A percentile compares a stretch with the other conserved stretches of the same genome.
Evolutionary conservation across 140 eudicot species (phyloP).

Genomic region (Ambrosia hybrid): DNA sequence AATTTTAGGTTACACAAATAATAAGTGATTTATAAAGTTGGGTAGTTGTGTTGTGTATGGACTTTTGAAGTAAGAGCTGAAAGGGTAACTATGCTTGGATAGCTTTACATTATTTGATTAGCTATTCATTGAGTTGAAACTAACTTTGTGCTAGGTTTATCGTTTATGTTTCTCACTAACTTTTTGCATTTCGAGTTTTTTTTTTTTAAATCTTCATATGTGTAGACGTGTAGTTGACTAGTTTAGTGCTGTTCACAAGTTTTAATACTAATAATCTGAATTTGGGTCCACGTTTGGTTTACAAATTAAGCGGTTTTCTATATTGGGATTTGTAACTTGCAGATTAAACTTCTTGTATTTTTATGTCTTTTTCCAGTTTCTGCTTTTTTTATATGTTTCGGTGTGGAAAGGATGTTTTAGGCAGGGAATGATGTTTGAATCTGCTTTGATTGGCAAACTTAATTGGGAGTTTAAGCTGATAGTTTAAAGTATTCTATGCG

Average conservation of each 20-base stretch:
- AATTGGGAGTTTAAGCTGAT: not conserved
- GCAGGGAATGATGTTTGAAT: slow-evolving; percentile 8
- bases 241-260: not conserved
- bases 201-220: not conserved
- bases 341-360: not conserved
- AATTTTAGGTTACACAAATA: not conserved
- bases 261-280: not conserved
- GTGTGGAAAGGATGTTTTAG: not conserved
- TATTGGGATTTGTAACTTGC: slow-evolving; percentile 3
- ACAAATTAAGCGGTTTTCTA: not conserved
- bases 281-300: not conserved
- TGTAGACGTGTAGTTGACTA: not conserved
- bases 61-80: not conserved
- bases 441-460: not conserved
- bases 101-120: slow-evolving; percentile 11
- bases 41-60: slow-evolving; percentile 7
- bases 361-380: not conserved
- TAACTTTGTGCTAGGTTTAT: not conserved
- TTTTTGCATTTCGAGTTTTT: not conserved
- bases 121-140: not conserved
- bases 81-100: slow-evolving; percentile 10
- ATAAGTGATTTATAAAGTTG: slow-evolving; percentile 7
- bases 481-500: slow-evolving; percentile 5
- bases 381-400: not conserved
- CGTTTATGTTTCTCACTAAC: not conserved